A percentile compares a stretch with the other conserved stretches of the same genome.
These are phyloP conservation scores for Quercus agrifolia DNA, from an alignment of 306 rosid genomes.

Conservation along the genomic window DNA sequence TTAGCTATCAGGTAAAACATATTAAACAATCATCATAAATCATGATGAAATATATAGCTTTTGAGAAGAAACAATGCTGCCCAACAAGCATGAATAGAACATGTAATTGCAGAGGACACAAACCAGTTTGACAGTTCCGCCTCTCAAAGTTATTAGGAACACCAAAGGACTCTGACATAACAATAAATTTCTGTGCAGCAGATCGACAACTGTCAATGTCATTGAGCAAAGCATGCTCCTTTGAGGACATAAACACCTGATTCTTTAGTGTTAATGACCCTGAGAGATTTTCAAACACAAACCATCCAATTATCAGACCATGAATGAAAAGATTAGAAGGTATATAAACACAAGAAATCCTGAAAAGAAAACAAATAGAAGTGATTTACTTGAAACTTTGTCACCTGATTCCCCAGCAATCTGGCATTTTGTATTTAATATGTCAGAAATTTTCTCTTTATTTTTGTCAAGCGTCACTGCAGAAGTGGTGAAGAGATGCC, in stretches of 20 bases:
- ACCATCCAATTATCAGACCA: slow-evolving; percentile 9
- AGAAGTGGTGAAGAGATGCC: slow-evolving; percentile 10
- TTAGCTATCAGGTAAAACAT: not conserved
- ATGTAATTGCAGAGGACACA: not conserved
- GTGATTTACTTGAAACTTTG: slow-evolving; percentile 20
- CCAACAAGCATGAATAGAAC: not conserved
- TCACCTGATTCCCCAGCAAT: slow-evolving; percentile 33
- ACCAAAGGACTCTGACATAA: not conserved
- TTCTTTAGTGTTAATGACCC: slow-evolving; percentile 29
- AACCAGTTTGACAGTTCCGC: slow-evolving; percentile 8
- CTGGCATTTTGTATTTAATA: slow-evolving; percentile 18
- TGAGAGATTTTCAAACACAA: not conserved
- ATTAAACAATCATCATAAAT: not conserved
- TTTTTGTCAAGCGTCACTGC: slow-evolving; percentile 15
- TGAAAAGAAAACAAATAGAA: not conserved
- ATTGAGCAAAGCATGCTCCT: slow-evolving; percentile 5
- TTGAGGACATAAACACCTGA: slow-evolving; percentile 8
- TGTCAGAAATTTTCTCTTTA: slow-evolving; percentile 1
- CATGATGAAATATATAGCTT: not conserved
- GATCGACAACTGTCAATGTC: slow-evolving; percentile 16
- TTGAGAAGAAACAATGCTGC: not conserved
- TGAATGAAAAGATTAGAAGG: not conserved
- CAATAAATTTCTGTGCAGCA: slow-evolving; percentile 2
- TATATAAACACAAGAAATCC: not conserved
- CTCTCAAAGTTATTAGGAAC: slow-evolving; percentile 5